Evolutionary conservation across 306 rosid species (phyloP), one percentile per base, ranked within the genome.

Genomic region (Cucumis hystrix): DNA sequence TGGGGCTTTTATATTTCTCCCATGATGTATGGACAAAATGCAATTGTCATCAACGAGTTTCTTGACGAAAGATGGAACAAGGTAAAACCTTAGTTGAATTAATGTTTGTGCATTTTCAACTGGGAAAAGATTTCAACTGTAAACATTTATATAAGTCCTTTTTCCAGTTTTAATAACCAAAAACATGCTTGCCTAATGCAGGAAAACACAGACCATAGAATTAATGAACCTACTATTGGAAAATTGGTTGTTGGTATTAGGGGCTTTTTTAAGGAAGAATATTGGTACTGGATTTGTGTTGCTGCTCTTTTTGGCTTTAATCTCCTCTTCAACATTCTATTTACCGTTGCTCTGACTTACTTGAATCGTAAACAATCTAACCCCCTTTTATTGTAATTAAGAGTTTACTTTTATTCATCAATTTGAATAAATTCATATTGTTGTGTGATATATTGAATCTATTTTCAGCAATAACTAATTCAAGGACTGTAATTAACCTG

Each of bases 11-110:
- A 93, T 71, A n/a, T 40, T 17, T 89, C 93, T 59, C 98, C 98
- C 18, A 88, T 93, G 93, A 93, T 91, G 97, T 93, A 93, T 66
- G 98, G 97, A 83, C 91, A 87, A 56, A 93, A 90, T 70, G 96
- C 98, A 8, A 93, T 93, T 60, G 86, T 79, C 87, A 88, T 88
- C 77, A 91, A 91, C 45, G 98, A 93, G 78, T 93, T 93, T 79
- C 92, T 93, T 0, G 98, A 93, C 73, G 66, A 88, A 76, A 91
- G 98, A 87, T 93, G 98, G 98, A 84, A 86, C 41, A 39, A 74
- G 39, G 97, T 95, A 84, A 84, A 85, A 65, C 79, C 78, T 67
- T 40, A 10, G 30, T 64, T 4, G 6, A 25, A 57, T 28, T 39
- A 23, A 4, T 59, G 66, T 30, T 33, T 74, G 41, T 43, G 59